A percentile compares a stretch with the other conserved stretches of the same genome.
phyloP scores from a whole-genome alignment of 75 land plant genomes.

The Selaginella moellendorffii region DNA sequence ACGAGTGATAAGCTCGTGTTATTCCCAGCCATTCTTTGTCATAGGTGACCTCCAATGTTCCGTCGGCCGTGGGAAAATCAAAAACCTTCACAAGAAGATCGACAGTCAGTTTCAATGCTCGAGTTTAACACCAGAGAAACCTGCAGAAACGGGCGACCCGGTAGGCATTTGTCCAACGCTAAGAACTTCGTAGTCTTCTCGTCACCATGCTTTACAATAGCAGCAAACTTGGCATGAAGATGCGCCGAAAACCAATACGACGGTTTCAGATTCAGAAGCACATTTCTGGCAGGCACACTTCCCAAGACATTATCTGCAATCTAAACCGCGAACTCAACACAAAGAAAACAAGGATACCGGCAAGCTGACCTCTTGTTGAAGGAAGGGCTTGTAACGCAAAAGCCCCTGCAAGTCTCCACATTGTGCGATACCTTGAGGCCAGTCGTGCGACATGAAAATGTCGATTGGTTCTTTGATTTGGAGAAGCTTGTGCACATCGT shows the following conservation, averaged over 20 bases:
- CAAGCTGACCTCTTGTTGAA: constrained; percentile 54
- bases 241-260: constrained; percentile 97
- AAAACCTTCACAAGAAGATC: constrained; percentile 31
- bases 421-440: constrained; percentile 77
- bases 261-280: constrained; percentile 62
- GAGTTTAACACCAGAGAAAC: too few relatives aligned
- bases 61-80: constrained; percentile 56
- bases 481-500: constrained; percentile 85
- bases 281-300: constrained; percentile 52
- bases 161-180: constrained; percentile 89
- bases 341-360: background rate
- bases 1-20: constrained; percentile 45
- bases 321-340: constrained; percentile 6
- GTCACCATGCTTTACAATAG: constrained; percentile 58
- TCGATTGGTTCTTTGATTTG: constrained; percentile 62
- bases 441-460: constrained; percentile 87
- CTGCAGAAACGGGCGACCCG: constrained; percentile 67
- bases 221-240: constrained; percentile 80
- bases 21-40: constrained; percentile 98
- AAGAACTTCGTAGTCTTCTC: constrained; percentile 66
- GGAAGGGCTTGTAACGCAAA: constrained; percentile 42
- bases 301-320: constrained; percentile 42
- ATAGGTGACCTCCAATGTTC: constrained; percentile 55
- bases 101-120: too few relatives aligned
- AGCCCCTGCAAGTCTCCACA: constrained; percentile 50